phyloP scores from a whole-genome alignment of 192 early-diverging fungal genomes.

The Backusella australiensis region DNA sequence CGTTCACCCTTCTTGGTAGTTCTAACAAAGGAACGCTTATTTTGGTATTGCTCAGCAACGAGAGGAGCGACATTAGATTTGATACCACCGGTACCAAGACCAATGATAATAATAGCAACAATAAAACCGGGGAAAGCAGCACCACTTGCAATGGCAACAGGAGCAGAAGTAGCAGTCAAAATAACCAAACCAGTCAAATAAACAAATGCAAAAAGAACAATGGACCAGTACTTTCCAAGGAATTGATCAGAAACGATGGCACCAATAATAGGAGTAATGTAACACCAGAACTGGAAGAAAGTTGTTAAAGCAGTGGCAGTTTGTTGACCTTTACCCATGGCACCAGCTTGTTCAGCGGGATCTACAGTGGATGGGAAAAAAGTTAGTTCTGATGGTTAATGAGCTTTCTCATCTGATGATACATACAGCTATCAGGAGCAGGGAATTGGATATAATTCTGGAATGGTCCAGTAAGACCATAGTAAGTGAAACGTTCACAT shows the following conservation, averaged over 20 bases:
- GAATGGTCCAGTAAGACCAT: slow-evolving; percentile 58
- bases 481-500: slow-evolving; percentile 65
- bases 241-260: slow-evolving; percentile 72
- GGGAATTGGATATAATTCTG: slow-evolving; percentile 57
- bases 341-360: slow-evolving; percentile 44
- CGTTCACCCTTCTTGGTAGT: slow-evolving; percentile 49
- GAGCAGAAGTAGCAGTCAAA: slow-evolving; percentile 61
- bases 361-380: slow-evolving; percentile 1
- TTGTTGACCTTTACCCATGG: slow-evolving; percentile 49
- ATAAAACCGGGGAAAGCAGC: slow-evolving; percentile 65
- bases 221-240: slow-evolving; percentile 74
- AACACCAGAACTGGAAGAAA: slow-evolving; percentile 65
- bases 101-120: slow-evolving; percentile 71
- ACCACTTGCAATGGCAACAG: slow-evolving; percentile 50
- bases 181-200: slow-evolving; percentile 66
- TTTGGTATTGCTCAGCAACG: slow-evolving; percentile 70
- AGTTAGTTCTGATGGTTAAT: neutral
- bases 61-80: slow-evolving; percentile 77
- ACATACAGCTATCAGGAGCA: slow-evolving; percentile 30
- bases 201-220: slow-evolving; percentile 59
- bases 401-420: neutral
- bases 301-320: slow-evolving; percentile 53
- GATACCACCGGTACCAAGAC: slow-evolving; percentile 76
- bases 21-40: slow-evolving; percentile 57
- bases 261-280: slow-evolving; percentile 57